These are phyloP conservation scores for Tuber magnatum DNA, from an alignment of 495 filamentous ascomycete genomes.

Conservation along the genomic window DNA sequence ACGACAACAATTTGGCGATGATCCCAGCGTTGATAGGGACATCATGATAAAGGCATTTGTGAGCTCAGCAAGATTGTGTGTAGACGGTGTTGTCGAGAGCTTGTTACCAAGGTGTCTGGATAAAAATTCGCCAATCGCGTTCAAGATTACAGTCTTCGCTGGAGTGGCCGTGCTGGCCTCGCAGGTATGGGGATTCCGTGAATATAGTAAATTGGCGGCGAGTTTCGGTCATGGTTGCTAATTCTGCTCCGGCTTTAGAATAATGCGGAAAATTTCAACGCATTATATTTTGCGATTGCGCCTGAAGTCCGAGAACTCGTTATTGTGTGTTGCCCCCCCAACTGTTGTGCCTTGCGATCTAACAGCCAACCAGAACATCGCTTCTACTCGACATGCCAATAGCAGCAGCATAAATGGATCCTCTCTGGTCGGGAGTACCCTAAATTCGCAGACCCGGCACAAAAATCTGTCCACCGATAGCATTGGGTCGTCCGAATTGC, in stretches of 20 bases:
- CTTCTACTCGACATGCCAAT: constrained; percentile 33
- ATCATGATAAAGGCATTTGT: constrained; percentile 61
- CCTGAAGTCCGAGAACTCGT: constrained; percentile 52
- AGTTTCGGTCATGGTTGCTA: constrained; percentile 50
- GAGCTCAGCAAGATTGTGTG: constrained; percentile 52
- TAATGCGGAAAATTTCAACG: constrained; percentile 48
- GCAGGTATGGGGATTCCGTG: constrained; percentile 18
- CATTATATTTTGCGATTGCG: constrained; percentile 50
- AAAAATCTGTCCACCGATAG: constrained; percentile 36
- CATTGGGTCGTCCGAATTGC: constrained; percentile 35
- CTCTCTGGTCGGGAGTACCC: constrained; percentile 12
- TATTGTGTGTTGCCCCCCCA: constrained; percentile 42
- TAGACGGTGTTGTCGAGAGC: constrained; percentile 51
- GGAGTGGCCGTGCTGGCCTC: constrained; percentile 38
- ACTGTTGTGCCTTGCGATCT: neutral
- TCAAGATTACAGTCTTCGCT: constrained; percentile 56
- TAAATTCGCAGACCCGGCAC: constrained; percentile 22
- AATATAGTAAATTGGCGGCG: constrained; percentile 28
- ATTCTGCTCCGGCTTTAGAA: constrained; percentile 34
- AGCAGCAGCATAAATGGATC: constrained; percentile 14
- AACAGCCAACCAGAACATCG: constrained; percentile 18
- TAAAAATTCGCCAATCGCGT: constrained; percentile 50
- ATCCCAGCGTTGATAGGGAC: constrained; percentile 49
- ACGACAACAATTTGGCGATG: constrained; percentile 45
- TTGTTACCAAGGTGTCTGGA: constrained; percentile 51